Percentiles rank a stretch among this genome's conserved stretches.
These are phyloP conservation scores for Suillus luteus DNA, from an alignment of 768 basidiomycete species.

Conservation along the genomic window DNA sequence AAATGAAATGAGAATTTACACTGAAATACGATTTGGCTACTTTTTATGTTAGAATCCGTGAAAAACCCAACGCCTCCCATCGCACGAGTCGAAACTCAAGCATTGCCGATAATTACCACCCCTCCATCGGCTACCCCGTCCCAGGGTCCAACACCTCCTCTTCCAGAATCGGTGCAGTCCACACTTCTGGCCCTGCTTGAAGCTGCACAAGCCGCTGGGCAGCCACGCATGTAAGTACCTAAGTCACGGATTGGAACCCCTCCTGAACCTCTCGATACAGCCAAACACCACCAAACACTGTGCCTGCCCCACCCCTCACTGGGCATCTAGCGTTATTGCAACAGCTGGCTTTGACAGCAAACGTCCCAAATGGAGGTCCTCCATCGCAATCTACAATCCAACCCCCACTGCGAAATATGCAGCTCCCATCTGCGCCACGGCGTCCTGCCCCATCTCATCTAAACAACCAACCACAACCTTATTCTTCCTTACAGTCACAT, in stretches of 20 bases:
- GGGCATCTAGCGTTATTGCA: slow-evolving; percentile 72
- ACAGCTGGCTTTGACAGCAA: slow-evolving; percentile 70
- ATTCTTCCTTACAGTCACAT: slow-evolving; percentile 9
- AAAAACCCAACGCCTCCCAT: slow-evolving; percentile 39
- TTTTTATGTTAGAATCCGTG: slow-evolving; percentile 60
- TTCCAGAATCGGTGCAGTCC: slow-evolving; percentile 49
- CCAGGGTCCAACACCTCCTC: slow-evolving; percentile 22
- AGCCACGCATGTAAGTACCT: slow-evolving; percentile 42
- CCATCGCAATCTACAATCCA: slow-evolving; percentile 20
- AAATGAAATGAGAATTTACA: slow-evolving; percentile 58
- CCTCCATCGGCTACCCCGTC: slow-evolving; percentile 31
- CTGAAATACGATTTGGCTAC: slow-evolving; percentile 61
- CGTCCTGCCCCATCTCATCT: slow-evolving; percentile 26
- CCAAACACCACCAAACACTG: slow-evolving; percentile 64
- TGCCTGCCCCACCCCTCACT: slow-evolving; percentile 39
- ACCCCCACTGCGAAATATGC: not conserved
- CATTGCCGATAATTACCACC: slow-evolving; percentile 29
- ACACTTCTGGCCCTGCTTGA: slow-evolving; percentile 69
- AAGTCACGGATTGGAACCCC: slow-evolving; percentile 4
- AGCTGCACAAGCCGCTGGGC: slow-evolving; percentile 50
- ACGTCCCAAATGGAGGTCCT: slow-evolving; percentile 34
- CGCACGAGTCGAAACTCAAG: slow-evolving; percentile 41
- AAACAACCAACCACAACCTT: slow-evolving; percentile 7
- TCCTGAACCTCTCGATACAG: slow-evolving; percentile 33
- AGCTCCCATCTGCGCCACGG: slow-evolving; percentile 22